Evolutionary conservation across 345 rosid species (phyloP).

Genomic region (Bretschneidera sinensis): DNA sequence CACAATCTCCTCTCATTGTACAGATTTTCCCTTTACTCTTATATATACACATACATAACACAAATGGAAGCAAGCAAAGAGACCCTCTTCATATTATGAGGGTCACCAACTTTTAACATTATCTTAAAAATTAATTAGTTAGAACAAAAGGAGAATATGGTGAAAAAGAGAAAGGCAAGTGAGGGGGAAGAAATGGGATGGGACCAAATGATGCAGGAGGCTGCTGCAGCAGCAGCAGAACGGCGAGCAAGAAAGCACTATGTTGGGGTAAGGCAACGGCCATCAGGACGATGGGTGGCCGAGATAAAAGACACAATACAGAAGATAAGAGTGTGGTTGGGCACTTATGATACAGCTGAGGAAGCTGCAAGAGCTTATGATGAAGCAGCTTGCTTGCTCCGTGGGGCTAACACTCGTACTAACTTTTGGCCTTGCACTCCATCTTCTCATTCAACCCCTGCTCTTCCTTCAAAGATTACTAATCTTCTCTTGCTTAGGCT

Average conservation of each 20-base stretch:
- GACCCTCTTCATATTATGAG: too few species aligned
- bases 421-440: conserved; percentile 38
- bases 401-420: conserved; percentile 47
- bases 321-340: too few species aligned
- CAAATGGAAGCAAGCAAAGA: not conserved
- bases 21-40: too few species aligned
- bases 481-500: conserved; percentile 37
- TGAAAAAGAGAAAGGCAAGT: conserved; percentile 18
- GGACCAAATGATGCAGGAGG: conserved; percentile 25
- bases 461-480: conserved; percentile 37
- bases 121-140: too few species aligned
- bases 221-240: conserved; percentile 18
- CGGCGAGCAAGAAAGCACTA: conserved; percentile 34
- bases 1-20: too few species aligned
- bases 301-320: too few species aligned
- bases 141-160: too few species aligned
- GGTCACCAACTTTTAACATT: too few species aligned
- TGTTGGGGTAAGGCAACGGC: conserved; percentile 47
- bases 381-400: conserved; percentile 50
- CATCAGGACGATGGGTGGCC: conserved; percentile 49
- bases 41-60: too few species aligned
- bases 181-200: conserved; percentile 14
- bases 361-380: conserved; percentile 56
- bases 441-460: conserved; percentile 25
- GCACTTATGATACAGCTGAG: too few species aligned